Base-by-base conservation (phyloP, 2,329 filamentous ascomycete genomes). In the Beauveria varroae region DNA sequence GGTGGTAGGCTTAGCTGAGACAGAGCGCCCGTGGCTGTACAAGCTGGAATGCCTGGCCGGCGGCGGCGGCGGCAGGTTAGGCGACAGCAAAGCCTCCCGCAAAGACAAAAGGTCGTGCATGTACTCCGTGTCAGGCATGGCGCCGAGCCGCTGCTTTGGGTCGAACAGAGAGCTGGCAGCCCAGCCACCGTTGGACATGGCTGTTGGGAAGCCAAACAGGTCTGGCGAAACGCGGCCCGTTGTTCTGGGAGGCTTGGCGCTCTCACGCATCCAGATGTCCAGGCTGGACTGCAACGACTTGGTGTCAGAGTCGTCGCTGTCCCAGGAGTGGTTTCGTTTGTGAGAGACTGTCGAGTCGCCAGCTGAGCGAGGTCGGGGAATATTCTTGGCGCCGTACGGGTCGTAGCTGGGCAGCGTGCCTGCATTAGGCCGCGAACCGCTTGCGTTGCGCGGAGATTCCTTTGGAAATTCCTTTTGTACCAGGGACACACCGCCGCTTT, bases 221-320 rank as follows among this genome's bases (percentile, higher is more conserved):
- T 85, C 82, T 0, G 82, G 82, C 4, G 81, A 83, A 0, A 65
- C 65, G 28, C 71, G 68, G 8, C 68, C 67, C 1, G 66, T 68
- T 0, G 70, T 68, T 1, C 59, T 62, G 4, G 63, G 63, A 0
- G 79, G 76, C 52, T 79, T 79, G 37, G 76, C 70, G 58, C 80
- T 81, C 68, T 83, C 81, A 7, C 77, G 78, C 71, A 86, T 77
- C 83, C 83, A 86, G 26, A 83, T 81, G 59, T 86, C 83, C 5
- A 81, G 75, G 63, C 78, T 81, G 1, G 80, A 83, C 1, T 78
- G 73, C 3, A 78, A 68, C 2, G 80, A 82, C 30, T 68, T 71
- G 2, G 70, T 67, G 5, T 77, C 71, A 18, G 77, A 75, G n/a
- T 73, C 75, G 18, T 78, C 75, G 8, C 73, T 78, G 40, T 79